Conservation (phyloP, 2,329 filamentous ascomycete genomes). For the Penicillium crustosum region DNA sequence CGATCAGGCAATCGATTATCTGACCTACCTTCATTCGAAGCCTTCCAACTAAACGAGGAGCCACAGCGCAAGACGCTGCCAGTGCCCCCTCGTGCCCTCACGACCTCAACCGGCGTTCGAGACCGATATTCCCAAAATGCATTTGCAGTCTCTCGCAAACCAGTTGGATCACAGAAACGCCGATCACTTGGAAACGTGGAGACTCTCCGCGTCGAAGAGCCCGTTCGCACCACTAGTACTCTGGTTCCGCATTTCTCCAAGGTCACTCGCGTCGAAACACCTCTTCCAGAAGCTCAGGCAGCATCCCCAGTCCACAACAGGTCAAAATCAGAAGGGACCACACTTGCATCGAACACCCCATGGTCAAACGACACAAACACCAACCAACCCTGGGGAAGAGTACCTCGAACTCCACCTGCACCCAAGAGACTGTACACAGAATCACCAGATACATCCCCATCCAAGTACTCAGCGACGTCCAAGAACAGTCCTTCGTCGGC, state of each 20-base stretch:
- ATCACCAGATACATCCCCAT: not conserved
- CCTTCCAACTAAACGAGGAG: conserved; percentile 36
- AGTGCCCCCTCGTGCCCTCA: conserved; percentile 36
- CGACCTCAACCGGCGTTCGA: conserved; percentile 20
- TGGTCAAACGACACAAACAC: not conserved
- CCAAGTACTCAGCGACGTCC: conserved; percentile 5
- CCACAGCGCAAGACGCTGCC: conserved; percentile 25
- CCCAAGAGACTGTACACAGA: not conserved
- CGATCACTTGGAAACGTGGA: conserved; percentile 30
- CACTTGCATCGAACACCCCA: conserved; percentile 4
- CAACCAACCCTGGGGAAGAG: conserved; percentile 1
- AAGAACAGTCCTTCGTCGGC: conserved; percentile 16
- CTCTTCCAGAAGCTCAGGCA: not conserved
- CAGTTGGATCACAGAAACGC: conserved; percentile 35
- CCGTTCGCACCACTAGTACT: conserved; percentile 21
- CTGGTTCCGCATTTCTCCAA: conserved; percentile 36
- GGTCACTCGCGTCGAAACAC: conserved; percentile 12
- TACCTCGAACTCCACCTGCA: conserved; percentile 11
- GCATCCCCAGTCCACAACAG: conserved; percentile 12
- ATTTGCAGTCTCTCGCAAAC: conserved; percentile 39
- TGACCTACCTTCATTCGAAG: conserved; percentile 46
- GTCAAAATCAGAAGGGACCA: conserved; percentile 15
- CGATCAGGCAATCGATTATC: conserved; percentile 46
- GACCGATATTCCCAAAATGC: conserved; percentile 24
- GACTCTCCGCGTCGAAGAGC: conserved; percentile 18